phyloP scores from a whole-genome alignment of 495 filamentous ascomycete genomes.

The Chaetomidium leptoderma region DNA sequence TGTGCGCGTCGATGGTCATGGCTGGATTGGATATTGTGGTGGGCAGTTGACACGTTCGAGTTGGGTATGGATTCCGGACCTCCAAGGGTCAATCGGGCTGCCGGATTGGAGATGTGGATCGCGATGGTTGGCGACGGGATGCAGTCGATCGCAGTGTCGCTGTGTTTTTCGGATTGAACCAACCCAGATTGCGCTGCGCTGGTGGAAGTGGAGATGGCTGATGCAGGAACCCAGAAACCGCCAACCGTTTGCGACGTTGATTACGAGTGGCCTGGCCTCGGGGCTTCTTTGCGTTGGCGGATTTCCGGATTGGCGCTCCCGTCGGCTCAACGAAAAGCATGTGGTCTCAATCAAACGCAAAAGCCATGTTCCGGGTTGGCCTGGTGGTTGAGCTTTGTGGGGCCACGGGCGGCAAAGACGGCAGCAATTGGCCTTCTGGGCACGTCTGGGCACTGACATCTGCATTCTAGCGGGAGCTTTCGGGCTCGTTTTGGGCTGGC shows the following conservation, averaged over 20 bases:
- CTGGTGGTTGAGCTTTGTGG: constrained; percentile 4
- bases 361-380: not conserved
- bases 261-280: too few relatives aligned
- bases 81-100: not conserved
- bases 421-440: constrained; percentile 12
- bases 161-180: too few relatives aligned
- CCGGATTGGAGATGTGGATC: constrained; percentile 2
- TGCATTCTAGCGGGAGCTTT: constrained; percentile 5
- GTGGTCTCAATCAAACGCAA: not conserved
- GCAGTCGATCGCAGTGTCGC: not conserved
- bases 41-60: not conserved
- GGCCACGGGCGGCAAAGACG: constrained; percentile 5
- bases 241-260: not conserved
- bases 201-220: not conserved
- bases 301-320: not conserved
- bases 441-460: not conserved
- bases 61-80: not conserved
- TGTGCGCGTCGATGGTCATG: constrained; percentile 53
- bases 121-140: constrained; percentile 14
- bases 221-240: not conserved
- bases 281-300: not conserved
- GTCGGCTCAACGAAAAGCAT: not conserved
- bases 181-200: too few relatives aligned
- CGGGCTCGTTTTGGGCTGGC: not conserved
- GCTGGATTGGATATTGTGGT: constrained; percentile 2